Base-by-base conservation (phyloP, 768 basidiomycete species). In the Suillus subalutaceus region DNA sequence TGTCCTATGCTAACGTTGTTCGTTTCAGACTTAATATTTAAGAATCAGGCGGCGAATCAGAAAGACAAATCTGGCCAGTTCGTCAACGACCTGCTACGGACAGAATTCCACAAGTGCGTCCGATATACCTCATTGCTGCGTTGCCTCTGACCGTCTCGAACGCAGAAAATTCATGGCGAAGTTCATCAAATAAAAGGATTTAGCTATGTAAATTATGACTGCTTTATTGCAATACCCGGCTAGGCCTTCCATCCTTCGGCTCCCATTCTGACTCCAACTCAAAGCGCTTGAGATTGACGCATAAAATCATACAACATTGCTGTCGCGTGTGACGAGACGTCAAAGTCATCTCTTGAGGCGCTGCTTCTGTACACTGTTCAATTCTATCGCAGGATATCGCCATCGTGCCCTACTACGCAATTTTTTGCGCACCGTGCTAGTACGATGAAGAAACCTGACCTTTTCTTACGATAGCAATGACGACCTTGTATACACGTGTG, bases 51-150 rank as follows among this genome's bases (percentile, higher is more conserved):
- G 0, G 89, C 89, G 79, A 86, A 84, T 40, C 75, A 83, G 57
- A 84, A 81, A 65, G 85, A 89, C 63, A 89, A 89, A 74, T 78
- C 82, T 3, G 89, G 90, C 15, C 90, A 92, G 65, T 99, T 99
- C 74, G 95, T 99, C 68, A 99, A 99, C 74, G 97, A 99, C 78
- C 82, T 98, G 60, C 79, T 99, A 67, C 85, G 97, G 75, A 96
- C 95, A 62, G 93, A 96, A 74, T 97, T 96, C 75, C 94, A 96
- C 82, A 93, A 90, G 93, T 94, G 66, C 66, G 91, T 86, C 1
- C 2, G 50, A 41, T 63, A 46, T 43, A 26, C 26, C 61, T n/a
- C 32, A 20, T 57, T 66, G n/a, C 38, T 46, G 43, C 48, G 62
- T 65, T 9, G 63, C 56, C 52, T 55, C 48, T 44, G 63, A 32